These are phyloP conservation scores for Calocybe indica DNA, from an alignment of 768 basidiomycete species.

Conservation along the genomic window DNA sequence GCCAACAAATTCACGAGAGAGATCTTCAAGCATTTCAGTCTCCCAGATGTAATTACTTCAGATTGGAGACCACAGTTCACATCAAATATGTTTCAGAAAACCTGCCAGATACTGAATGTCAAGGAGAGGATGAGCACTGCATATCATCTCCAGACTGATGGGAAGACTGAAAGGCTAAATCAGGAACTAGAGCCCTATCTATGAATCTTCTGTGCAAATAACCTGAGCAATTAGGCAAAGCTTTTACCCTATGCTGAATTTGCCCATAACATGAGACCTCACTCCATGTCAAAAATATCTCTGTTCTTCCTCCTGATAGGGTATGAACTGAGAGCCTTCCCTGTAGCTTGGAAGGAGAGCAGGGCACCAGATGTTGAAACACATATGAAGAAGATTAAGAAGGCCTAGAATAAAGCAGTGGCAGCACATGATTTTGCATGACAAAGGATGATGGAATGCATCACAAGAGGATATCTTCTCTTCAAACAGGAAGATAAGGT, in stretches of 20 bases:
- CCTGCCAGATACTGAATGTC: slow-evolving; percentile 7
- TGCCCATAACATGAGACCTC: slow-evolving; percentile 2
- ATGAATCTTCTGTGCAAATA: background rate
- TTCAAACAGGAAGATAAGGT: slow-evolving; percentile 11
- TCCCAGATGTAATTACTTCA: slow-evolving; percentile 8
- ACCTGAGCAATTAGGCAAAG: slow-evolving; percentile 1
- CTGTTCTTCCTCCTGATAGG: slow-evolving; percentile 5
- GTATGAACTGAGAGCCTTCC: background rate
- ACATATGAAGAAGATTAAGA: background rate
- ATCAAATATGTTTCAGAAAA: slow-evolving; percentile 8
- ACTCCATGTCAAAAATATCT: background rate
- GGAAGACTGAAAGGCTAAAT: slow-evolving; percentile 4
- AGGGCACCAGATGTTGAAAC: background rate
- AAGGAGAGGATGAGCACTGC: slow-evolving; percentile 3
- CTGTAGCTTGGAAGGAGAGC: background rate
- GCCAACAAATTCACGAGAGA: background rate
- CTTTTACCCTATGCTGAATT: slow-evolving; percentile 4
- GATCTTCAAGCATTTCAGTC: slow-evolving; percentile 4
- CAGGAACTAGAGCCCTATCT: slow-evolving; percentile 9
- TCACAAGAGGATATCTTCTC: slow-evolving; percentile 1
- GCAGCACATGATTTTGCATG: slow-evolving; percentile 11
- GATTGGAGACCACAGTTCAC: slow-evolving; percentile 14
- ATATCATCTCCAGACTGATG: background rate
- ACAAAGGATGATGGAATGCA: slow-evolving; percentile 5
- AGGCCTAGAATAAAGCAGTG: slow-evolving; percentile 8